Evolutionary conservation across 768 basidiomycete species (phyloP).

Genomic region (Suillus weaverae): DNA sequence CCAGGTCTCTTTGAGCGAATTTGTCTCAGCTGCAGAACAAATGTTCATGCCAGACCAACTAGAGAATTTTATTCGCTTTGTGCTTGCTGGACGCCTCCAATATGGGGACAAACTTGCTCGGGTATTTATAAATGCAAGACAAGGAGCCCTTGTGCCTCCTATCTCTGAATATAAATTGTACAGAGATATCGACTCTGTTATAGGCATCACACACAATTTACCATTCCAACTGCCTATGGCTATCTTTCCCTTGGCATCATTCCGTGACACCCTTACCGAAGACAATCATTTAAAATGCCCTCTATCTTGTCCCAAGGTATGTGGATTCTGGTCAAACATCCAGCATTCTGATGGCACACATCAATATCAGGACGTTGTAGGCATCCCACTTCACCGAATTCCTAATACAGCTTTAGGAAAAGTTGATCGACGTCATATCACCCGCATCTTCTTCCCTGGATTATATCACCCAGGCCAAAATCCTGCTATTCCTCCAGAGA

Average conservation of each 20-base stretch:
- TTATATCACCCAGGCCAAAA: background rate
- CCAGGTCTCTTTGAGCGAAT: background rate
- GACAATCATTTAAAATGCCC: background rate
- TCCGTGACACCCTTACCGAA: background rate
- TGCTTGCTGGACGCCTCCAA: background rate
- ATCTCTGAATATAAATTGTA: background rate
- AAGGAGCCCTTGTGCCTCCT: background rate
- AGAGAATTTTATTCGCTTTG: background rate
- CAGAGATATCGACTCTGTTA: background rate
- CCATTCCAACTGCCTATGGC: background rate
- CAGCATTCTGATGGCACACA: background rate
- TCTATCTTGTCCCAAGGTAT: background rate
- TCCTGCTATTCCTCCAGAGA: background rate
- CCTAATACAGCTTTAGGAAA: conserved; percentile 10
- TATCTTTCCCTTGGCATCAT: background rate
- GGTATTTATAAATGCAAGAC: background rate
- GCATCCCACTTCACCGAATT: conserved; percentile 5
- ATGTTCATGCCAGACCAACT: background rate
- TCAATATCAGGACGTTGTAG: background rate
- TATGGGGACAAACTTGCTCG: background rate
- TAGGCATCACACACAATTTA: no score
- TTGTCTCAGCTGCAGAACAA: no score
- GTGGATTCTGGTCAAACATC: background rate
- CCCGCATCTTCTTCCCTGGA: conserved; percentile 8
- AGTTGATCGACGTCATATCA: background rate